phyloP scores from a whole-genome alignment of 352 stramenopile species.

The Globisporangium mamillatum region DNA sequence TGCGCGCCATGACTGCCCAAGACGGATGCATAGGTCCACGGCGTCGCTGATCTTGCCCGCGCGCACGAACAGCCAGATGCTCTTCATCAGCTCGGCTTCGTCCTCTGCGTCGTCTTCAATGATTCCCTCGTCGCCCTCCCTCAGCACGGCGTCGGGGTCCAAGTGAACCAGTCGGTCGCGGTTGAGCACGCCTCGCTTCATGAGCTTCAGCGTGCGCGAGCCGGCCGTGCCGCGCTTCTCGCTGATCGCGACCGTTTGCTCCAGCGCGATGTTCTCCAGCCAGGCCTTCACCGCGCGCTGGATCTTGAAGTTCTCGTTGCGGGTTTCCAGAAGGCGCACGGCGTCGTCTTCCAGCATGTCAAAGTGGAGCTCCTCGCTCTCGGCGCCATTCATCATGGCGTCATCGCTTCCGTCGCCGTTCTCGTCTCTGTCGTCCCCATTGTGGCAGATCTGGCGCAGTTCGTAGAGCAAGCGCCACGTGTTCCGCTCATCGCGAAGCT shows the following conservation, averaged over 20 bases:
- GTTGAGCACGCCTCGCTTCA: slow-evolving; percentile 46
- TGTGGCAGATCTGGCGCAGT: slow-evolving; percentile 60
- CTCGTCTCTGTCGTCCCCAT: slow-evolving; percentile 26
- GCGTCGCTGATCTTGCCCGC: slow-evolving; percentile 63
- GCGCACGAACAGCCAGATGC: slow-evolving; percentile 72
- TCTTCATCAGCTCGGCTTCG: slow-evolving; percentile 72
- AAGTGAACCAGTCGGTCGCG: slow-evolving; percentile 35
- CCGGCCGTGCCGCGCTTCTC: slow-evolving; percentile 49
- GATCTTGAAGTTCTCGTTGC: slow-evolving; percentile 66
- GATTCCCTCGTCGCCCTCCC: slow-evolving; percentile 59
- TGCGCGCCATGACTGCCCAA: slow-evolving; percentile 76
- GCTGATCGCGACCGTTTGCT: slow-evolving; percentile 56
- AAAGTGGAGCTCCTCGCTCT: slow-evolving; percentile 49
- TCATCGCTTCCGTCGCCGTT: slow-evolving; percentile 34
- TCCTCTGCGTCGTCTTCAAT: slow-evolving; percentile 79
- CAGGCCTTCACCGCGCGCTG: slow-evolving; percentile 70
- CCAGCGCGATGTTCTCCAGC: slow-evolving; percentile 80
- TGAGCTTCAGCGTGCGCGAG: slow-evolving; percentile 60
- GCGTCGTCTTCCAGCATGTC: slow-evolving; percentile 82
- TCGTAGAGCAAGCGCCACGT: slow-evolving; percentile 82
- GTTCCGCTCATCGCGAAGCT: slow-evolving; percentile 77
- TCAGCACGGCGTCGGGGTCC: slow-evolving; percentile 70
- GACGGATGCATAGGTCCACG: slow-evolving; percentile 67
- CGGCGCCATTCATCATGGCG: slow-evolving; percentile 27
- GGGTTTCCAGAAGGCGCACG: slow-evolving; percentile 52